phyloP scores from a whole-genome alignment of 2,329 filamentous ascomycete genomes.

The Xylaria arbuscula region DNA sequence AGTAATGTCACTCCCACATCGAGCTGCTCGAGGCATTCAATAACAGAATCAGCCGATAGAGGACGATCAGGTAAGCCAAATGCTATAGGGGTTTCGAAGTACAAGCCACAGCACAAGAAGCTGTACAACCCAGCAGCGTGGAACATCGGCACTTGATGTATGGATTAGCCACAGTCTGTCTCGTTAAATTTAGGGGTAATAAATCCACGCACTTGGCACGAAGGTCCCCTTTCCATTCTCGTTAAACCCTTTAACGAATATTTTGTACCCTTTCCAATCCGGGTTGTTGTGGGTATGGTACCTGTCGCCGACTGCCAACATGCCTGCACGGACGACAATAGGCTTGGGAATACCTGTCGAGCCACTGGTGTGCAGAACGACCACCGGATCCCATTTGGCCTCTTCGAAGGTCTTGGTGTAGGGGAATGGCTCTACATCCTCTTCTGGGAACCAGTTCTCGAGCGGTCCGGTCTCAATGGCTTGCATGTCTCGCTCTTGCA shows the following conservation, averaged over 20 bases:
- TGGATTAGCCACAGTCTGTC: conserved; percentile 4
- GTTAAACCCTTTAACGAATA: conserved; percentile 37
- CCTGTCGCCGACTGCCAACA: conserved; percentile 52
- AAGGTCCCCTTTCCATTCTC: conserved; percentile 35
- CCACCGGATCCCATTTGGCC: conserved; percentile 55
- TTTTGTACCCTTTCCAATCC: conserved; percentile 41
- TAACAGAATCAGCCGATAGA: conserved; percentile 40
- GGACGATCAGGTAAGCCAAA: conserved; percentile 43
- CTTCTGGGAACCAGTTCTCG: conserved; percentile 53
- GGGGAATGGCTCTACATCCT: conserved; percentile 51
- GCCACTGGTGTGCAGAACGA: conserved; percentile 59
- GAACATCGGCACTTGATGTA: conserved; percentile 45
- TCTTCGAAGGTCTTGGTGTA: conserved; percentile 57
- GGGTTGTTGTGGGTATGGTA: conserved; percentile 46
- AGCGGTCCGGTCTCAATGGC: conserved; percentile 50
- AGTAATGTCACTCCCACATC: conserved; percentile 40
- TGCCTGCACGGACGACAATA: conserved; percentile 54
- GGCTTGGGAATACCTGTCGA: conserved; percentile 61
- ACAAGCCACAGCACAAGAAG: conserved; percentile 38
- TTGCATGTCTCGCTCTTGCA: conserved; percentile 54
- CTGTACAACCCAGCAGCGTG: conserved; percentile 46
- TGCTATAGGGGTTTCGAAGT: conserved; percentile 39
- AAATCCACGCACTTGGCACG: conserved; percentile 45
- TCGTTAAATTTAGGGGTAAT: too few relatives aligned
- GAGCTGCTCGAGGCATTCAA: conserved; percentile 40